These are phyloP conservation scores for Beauveria australis DNA, from an alignment of 2,329 filamentous ascomycete species.

Conservation along the genomic window DNA sequence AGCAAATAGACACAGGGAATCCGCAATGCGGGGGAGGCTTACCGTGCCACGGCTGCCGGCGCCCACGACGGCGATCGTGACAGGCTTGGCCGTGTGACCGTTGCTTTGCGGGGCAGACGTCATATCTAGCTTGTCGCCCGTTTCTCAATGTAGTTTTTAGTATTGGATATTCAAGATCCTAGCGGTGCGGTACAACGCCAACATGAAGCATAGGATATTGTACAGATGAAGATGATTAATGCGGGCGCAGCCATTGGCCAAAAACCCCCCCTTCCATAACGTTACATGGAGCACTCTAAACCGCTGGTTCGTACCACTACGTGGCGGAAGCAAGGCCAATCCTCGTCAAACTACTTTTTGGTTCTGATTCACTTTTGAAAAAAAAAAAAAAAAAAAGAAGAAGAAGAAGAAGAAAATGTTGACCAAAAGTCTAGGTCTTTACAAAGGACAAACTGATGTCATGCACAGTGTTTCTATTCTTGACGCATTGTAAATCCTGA, in stretches of 20 bases:
- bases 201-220: not conserved
- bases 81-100: not conserved
- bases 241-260: conserved; percentile 4
- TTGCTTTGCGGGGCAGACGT: not conserved
- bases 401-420: not conserved
- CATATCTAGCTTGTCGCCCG: not conserved
- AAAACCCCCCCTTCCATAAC: not conserved
- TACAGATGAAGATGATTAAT: conserved; percentile 2
- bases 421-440: not conserved
- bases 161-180: not conserved
- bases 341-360: too few species aligned
- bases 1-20: not conserved
- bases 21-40: not conserved
- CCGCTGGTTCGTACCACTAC: not conserved
- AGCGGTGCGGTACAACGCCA: not conserved
- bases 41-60: conserved; percentile 13
- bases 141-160: too few species aligned
- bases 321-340: not conserved
- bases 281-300: conserved; percentile 2
- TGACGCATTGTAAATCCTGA: not conserved
- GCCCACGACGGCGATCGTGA: conserved; percentile 13
- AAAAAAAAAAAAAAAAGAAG: too few species aligned
- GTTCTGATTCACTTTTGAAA: too few species aligned
- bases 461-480: not conserved
- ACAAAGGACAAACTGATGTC: not conserved